These are phyloP conservation scores for Mycena rebaudengoi DNA, from an alignment of 768 basidiomycete genomes.

Conservation along the genomic window DNA sequence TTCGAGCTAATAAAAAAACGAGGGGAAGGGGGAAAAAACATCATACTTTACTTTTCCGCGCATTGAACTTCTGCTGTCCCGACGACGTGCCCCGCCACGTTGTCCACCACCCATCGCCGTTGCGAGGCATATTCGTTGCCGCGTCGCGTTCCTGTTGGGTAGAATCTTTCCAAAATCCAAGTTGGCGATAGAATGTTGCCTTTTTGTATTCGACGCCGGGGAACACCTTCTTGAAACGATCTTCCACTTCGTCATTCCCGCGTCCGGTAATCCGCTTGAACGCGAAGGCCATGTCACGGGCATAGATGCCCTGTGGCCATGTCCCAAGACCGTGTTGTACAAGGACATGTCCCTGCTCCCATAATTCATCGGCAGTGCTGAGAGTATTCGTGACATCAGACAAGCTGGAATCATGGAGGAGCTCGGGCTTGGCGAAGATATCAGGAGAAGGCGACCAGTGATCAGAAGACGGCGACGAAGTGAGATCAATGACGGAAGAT, in stretches of 20 bases:
- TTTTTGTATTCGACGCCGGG: not conserved
- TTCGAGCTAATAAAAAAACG: too few relatives aligned
- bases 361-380: not conserved
- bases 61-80: not conserved
- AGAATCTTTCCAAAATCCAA: not conserved
- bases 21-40: too few relatives aligned
- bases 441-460: too few relatives aligned
- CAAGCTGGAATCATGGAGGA: too few relatives aligned
- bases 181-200: not conserved
- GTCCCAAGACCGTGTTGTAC: not conserved
- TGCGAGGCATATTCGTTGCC: not conserved
- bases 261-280: not conserved
- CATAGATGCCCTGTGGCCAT: constrained; percentile 13
- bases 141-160: constrained; percentile 1
- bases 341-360: not conserved
- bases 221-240: not conserved
- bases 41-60: not conserved
- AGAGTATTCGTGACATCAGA: too few relatives aligned
- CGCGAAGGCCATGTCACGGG: not conserved
- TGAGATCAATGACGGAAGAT: too few relatives aligned
- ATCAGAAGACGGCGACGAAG: too few relatives aligned
- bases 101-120: not conserved
- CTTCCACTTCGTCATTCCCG: not conserved
- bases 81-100: not conserved
- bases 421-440: too few relatives aligned